Conservation (phyloP, 768 basidiomycete genomes). For the Phlegmacium glaucopus region DNA sequence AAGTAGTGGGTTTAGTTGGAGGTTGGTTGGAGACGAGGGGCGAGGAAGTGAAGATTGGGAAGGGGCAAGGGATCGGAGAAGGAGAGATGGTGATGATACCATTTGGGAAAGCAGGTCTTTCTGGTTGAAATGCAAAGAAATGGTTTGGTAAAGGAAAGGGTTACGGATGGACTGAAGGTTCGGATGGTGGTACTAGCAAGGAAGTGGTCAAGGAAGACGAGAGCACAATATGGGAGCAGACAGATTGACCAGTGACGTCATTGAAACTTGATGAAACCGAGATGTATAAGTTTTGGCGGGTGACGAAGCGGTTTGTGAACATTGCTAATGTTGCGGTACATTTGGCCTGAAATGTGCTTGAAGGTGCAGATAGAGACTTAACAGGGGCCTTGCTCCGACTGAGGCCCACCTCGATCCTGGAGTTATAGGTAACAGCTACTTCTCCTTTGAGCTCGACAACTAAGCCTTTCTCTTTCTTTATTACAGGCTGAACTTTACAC, state of each 20-base stretch:
- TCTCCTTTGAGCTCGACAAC: background rate
- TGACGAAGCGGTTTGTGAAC: conserved; percentile 34
- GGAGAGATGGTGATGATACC: background rate
- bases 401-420: conserved; percentile 33
- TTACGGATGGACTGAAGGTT: background rate
- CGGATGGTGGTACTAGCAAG: background rate
- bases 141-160: background rate
- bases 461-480: background rate
- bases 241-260: conserved; percentile 27
- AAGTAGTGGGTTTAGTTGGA: conserved; percentile 43
- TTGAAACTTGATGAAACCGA: conserved; percentile 26
- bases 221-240: conserved; percentile 14
- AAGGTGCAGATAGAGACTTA: conserved; percentile 45
- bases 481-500: no score
- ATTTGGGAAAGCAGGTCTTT: background rate
- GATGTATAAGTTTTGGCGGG: conserved; percentile 34
- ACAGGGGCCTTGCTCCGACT: conserved; percentile 36
- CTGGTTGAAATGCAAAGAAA: background rate
- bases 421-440: conserved; percentile 28
- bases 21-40: conserved; percentile 22
- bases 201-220: background rate
- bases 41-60: conserved; percentile 4
- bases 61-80: background rate
- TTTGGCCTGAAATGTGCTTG: conserved; percentile 51
- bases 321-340: conserved; percentile 47